Conservation (phyloP, 108 stramenopile genomes). For the Hondaea fermentalgiana region DNA sequence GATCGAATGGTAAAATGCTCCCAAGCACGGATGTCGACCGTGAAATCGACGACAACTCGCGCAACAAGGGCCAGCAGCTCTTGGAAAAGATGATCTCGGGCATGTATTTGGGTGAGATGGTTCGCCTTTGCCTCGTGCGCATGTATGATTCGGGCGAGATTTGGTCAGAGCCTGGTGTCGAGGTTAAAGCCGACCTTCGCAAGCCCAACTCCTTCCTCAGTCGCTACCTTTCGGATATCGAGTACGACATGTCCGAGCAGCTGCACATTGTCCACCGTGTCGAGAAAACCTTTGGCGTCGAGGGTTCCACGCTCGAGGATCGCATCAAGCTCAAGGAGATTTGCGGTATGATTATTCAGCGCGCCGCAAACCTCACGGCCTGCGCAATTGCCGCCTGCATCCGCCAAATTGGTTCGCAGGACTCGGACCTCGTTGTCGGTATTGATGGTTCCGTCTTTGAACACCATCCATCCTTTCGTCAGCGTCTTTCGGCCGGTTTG, state of each 20-base stretch:
- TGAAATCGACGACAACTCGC: not conserved
- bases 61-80: slow-evolving; percentile 1
- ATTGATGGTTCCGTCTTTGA: slow-evolving; percentile 21
- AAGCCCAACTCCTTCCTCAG: not conserved
- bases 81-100: slow-evolving; percentile 29
- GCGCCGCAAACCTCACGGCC: slow-evolving; percentile 19
- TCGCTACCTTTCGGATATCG: not conserved
- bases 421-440: not conserved
- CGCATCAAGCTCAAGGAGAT: slow-evolving; percentile 20
- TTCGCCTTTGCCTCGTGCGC: not conserved
- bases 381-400: not conserved
- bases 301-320: not conserved
- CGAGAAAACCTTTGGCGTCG: not conserved
- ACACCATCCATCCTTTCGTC: slow-evolving; percentile 7
- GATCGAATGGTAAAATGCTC: not conserved
- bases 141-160: slow-evolving; percentile 11
- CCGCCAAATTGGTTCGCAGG: not conserved
- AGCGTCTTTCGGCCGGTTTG: not conserved
- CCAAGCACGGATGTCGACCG: not conserved
- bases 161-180: not conserved
- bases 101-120: slow-evolving; percentile 16
- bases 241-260: not conserved
- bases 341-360: not conserved
- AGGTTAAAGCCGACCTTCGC: not conserved
- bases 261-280: not conserved